phyloP scores from a whole-genome alignment of 805 yeast species.

The Metschnikowia gelsemii region DNA sequence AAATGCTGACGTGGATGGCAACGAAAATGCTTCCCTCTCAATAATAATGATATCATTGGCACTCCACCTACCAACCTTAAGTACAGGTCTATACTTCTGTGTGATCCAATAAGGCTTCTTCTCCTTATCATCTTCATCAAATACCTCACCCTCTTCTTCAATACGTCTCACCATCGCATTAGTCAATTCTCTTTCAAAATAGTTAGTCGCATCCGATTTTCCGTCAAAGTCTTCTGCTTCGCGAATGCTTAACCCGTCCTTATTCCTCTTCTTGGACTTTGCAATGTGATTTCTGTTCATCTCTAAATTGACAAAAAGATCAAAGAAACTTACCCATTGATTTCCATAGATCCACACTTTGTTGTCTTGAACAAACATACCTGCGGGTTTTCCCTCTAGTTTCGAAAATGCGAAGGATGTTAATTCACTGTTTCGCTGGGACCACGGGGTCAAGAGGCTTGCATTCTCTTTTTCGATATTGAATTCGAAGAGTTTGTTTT shows the following conservation, averaged over 20 bases:
- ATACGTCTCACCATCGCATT: constrained; percentile 12
- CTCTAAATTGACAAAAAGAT: constrained; percentile 59
- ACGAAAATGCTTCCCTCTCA: constrained; percentile 68
- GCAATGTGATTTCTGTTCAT: constrained; percentile 28
- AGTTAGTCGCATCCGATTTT: constrained; percentile 5
- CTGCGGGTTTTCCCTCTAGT: constrained; percentile 68
- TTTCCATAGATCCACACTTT: constrained; percentile 87
- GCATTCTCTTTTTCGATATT: constrained; percentile 10
- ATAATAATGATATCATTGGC: constrained; percentile 63
- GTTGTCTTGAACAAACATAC: constrained; percentile 54
- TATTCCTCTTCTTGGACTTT: constrained; percentile 41
- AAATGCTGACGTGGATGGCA: constrained; percentile 63
- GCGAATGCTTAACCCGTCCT: constrained; percentile 41
- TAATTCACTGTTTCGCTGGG: constrained; percentile 68
- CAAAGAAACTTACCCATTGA: constrained; percentile 76
- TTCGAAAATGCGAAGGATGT: constrained; percentile 62
- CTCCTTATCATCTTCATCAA: constrained; percentile 20
- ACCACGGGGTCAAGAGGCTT: constrained; percentile 70
- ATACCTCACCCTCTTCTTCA: constrained; percentile 31
- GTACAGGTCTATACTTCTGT: constrained; percentile 68
- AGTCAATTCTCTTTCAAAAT: constrained; percentile 14
- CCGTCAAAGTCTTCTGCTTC: constrained; percentile 28
- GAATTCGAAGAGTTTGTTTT: constrained; percentile 74
- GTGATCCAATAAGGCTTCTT: constrained; percentile 68
- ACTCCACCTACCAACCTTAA: constrained; percentile 58